Base-by-base conservation (phyloP, 108 stramenopile genomes). In the Skeletonema tropicum region DNA sequence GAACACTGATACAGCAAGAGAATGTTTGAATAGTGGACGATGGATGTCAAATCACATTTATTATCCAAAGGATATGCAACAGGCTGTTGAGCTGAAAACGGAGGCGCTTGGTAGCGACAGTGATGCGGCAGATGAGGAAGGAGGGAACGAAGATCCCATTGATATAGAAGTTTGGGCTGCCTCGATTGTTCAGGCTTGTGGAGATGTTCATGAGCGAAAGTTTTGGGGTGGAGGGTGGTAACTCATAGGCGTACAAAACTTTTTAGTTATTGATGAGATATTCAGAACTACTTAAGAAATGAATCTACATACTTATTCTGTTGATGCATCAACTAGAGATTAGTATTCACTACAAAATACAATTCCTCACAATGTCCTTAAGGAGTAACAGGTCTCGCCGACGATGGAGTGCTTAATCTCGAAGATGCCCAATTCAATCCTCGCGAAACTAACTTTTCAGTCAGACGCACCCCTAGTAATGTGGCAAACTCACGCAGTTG, bases 371-470 rank as follows among this genome's bases (percentile, higher is more conserved):
- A 23, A 55, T 55, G 9, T 23, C 1, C 52, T 55, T 55, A 55
- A 19, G 3, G 60, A 36, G 35, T 36, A 10, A 55, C 12, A 55
- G 41, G 5, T 48, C 36, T 66, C 7, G 36, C 29, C 19, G 36
- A 29, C 36, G 26, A 68, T 46, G 60, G 55, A 15, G 60, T 52
- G 17, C 29, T 60, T 57, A 79, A 73, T 41, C 76, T 63, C 29
- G 74, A 67, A n/a, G 85, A 79, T 25, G 88, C 90, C 88, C 87
- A 94, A 36, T 83, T 86, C 64, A 94, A 66, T 17, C 93, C 88
- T 70, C 93, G 75, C 12, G 87, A 85, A 13, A 94, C 46, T 39
- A 61, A 70, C 73, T 91, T 91, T 58, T 94, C 93, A 21, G 79
- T 91, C 48, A 94, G 64, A 19, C 93, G 76, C 9, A 87, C 89